Percentiles rank a stretch among this genome's conserved stretches.
Conservation (phyloP, 139 green algal genomes). For the Chlorella sp. region DNA sequence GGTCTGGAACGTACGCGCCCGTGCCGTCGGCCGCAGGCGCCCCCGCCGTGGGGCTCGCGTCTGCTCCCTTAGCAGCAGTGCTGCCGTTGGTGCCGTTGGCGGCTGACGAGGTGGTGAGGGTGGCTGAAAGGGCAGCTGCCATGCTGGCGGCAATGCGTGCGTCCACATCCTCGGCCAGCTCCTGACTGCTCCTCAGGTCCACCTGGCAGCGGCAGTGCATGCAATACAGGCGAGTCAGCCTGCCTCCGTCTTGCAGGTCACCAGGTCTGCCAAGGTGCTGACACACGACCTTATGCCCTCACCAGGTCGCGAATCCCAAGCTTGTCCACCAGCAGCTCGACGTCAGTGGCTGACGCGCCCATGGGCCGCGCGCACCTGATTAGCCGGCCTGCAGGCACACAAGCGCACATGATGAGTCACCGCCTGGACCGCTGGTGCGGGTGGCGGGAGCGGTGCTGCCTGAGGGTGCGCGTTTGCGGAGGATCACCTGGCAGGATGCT, state of each 20-base stretch:
- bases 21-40: neutral
- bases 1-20: neutral
- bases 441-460: too few species aligned
- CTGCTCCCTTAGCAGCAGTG: neutral
- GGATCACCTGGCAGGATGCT: too few species aligned
- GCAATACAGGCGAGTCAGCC: neutral
- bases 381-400: neutral
- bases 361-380: neutral
- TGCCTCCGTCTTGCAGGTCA: neutral
- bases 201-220: neutral
- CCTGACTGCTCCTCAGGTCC: neutral
- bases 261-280: neutral
- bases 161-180: neutral
- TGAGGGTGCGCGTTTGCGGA: too few species aligned
- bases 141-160: neutral
- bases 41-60: neutral
- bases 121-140: neutral
- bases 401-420: neutral
- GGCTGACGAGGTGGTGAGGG: neutral
- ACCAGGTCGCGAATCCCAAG: neutral
- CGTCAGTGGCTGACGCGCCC: neutral
- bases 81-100: neutral
- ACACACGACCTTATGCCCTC: neutral
- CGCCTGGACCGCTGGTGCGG: too few species aligned
- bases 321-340: neutral